Evolutionary conservation across 495 filamentous ascomycete genomes (phyloP).

Genomic region (Saxophila tyrrhenica): DNA sequence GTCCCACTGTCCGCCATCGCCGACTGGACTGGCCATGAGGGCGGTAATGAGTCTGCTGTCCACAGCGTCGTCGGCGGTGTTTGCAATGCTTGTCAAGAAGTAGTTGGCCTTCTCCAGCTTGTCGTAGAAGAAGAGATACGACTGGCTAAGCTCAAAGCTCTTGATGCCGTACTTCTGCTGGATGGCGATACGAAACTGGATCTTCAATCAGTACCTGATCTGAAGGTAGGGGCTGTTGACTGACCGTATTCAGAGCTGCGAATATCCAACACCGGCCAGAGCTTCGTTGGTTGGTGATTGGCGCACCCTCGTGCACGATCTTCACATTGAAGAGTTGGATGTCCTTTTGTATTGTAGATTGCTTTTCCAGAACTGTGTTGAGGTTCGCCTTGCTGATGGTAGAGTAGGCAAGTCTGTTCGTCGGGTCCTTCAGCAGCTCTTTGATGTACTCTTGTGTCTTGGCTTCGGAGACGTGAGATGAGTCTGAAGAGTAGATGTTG

Average conservation of each 20-base stretch:
- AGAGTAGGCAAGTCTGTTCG: conserved; percentile 59
- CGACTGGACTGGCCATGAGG: conserved; percentile 53
- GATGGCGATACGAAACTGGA: conserved; percentile 46
- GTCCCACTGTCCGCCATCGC: conserved; percentile 84
- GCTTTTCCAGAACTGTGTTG: conserved; percentile 41
- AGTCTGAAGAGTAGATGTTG: conserved; percentile 12
- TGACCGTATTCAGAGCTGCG: conserved; percentile 76
- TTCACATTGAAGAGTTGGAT: conserved; percentile 70
- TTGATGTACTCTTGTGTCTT: conserved; percentile 46
- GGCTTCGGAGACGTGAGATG: conserved; percentile 34
- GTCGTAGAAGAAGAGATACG: conserved; percentile 91
- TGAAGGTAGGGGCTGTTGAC: too few relatives aligned
- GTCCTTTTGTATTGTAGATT: conserved; percentile 43
- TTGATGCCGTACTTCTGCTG: conserved; percentile 68
- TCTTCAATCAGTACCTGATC: too few relatives aligned
- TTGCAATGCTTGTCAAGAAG: conserved; percentile 71
- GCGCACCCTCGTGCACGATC: conserved; percentile 69
- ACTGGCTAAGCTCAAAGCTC: conserved; percentile 74
- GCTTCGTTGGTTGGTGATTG: conserved; percentile 72
- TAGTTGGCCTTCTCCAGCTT: conserved; percentile 88
- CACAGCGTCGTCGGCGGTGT: conserved; percentile 55
- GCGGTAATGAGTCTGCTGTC: conserved; percentile 58
- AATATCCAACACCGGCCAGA: conserved; percentile 86
- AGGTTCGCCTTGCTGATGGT: conserved; percentile 49
- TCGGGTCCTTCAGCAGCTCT: conserved; percentile 49